These are phyloP conservation scores for Triangularia setosa DNA, from an alignment of 2,329 filamentous ascomycete genomes.

Conservation along the genomic window DNA sequence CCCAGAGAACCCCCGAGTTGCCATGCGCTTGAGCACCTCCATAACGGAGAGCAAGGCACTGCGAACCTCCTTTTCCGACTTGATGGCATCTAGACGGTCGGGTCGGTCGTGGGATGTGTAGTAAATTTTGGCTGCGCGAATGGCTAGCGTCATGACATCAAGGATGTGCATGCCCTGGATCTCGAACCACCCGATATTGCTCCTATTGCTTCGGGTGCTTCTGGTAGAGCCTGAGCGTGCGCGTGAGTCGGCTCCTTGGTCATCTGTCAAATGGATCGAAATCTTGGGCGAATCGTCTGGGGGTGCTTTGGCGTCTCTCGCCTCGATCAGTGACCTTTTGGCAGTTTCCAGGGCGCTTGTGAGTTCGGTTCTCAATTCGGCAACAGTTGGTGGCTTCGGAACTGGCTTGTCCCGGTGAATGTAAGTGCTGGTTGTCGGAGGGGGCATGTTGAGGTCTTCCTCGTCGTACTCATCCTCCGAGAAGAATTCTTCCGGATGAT, in stretches of 20 bases:
- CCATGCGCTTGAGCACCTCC: constrained; percentile 89
- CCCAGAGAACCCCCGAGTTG: constrained; percentile 77
- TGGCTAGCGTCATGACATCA: constrained; percentile 91
- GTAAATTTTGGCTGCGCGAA: constrained; percentile 91
- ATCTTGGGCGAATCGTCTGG: constrained; percentile 25
- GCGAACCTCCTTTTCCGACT: constrained; percentile 79
- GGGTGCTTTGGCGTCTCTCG: constrained; percentile 37
- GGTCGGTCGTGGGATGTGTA: constrained; percentile 90
- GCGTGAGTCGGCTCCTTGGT: constrained; percentile 7
- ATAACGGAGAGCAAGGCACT: constrained; percentile 80
- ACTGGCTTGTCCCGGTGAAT: constrained; percentile 78
- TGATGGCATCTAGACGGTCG: constrained; percentile 79
- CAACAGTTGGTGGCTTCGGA: constrained; percentile 77
- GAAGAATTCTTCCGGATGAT: constrained; percentile 39
- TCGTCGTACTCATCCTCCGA: constrained; percentile 60
- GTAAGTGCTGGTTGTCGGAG: constrained; percentile 97
- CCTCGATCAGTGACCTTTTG: constrained; percentile 61
- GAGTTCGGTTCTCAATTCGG: constrained; percentile 65
- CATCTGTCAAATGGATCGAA: constrained; percentile 14
- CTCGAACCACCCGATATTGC: constrained; percentile 69
- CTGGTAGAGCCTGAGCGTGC: constrained; percentile 16
- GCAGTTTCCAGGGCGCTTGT: constrained; percentile 69
- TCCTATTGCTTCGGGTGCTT: not conserved
- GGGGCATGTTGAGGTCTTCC: constrained; percentile 74
- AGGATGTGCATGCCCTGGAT: constrained; percentile 88